Base-by-base conservation (phyloP, 352 stramenopile genomes). In the Discostella stelligera region DNA sequence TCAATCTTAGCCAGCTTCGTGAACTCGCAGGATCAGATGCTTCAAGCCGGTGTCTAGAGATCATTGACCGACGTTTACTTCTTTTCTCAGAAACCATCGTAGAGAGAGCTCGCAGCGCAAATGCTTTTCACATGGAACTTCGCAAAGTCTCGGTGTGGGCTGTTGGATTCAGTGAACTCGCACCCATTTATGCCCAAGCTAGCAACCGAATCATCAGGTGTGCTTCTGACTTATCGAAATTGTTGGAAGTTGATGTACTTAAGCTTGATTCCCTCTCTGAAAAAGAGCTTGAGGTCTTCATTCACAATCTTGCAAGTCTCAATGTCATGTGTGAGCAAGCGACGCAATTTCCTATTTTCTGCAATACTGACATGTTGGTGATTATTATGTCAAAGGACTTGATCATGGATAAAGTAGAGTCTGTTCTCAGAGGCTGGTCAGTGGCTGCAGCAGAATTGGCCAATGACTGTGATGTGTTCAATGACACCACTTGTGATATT, bases 121-220 rank as follows among this genome's bases (percentile, higher is more conserved):
- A 55, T 52, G 25, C 54, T 25, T 71, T 75, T 61, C 30, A 74
- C 14, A 55, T 16, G 20, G 56, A 82, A 25, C 23, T 76, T 18
- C 53, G 70, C 9, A 82, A 82, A 49, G 5, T 78, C 0, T 32
- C 25, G 21, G 30, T 77, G 41, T 82, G 74, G 74, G 44, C 68
- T 8, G n/a, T 55, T 37, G 48, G 39, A 8, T 82, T 82, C 27
- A 27, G 68, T 50, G 52, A 67, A 41, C 74, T 59, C 30, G 61
- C 68, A 49, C 37, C 30, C 25, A 52, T 78, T 46, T 70, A 82
- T 65, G 41, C 4, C 9, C 11, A 21, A 23, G 2, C 62, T 3
- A 75, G 58, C 13, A 56, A 21, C 27, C 41, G 49, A n/a, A 72
- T 75, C 23, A 30, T n/a, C n/a, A 18, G 54, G 37, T 48, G 63